Base-by-base conservation (phyloP, 140 eudicot species). In the Bidens hawaiensis region DNA sequence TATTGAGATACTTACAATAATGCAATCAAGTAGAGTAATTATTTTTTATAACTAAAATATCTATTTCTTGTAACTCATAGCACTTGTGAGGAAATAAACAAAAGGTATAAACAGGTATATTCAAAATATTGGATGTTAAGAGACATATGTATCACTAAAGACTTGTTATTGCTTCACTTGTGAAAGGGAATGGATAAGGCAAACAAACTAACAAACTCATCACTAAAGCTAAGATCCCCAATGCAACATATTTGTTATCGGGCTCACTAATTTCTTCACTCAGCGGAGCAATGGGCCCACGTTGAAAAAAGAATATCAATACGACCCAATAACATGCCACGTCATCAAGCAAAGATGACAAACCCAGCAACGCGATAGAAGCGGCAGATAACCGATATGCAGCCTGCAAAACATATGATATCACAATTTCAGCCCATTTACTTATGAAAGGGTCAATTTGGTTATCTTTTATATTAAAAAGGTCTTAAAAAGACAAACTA, bases 271-370 rank as follows among this genome's bases (percentile, higher is more conserved):
- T 74, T 79, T 94, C 99, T 64, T 94, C 97, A 0, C 94, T 61
- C 21, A 88, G 73, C 19, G 99, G 99, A 46, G 99, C 94, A 24
- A 94, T 88, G 2, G 99, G 99, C 7, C 97, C 97, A 47, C 99
- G 80, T 77, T 94, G 99, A 70, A 94, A 78, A 83, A 94, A 82
- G 81, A 88, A 88, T 63, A 94, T 88, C 74, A 94, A 72, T 17
- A 76, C 95, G 5, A 85, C 97, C 97, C 97, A 94, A 65, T 94
- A 94, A 72, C 88, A 94, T n/a, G 99, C 95, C 48, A 94, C 99
- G 21, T 94, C 99, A 54, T 67, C 89, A 18, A 88, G 48, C 67
- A 94, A 74, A 16, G 99, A 88, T 14, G 94, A 78, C 31, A 94
- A 78, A 17, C 99, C 99, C 27, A 94, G 82, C 6, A 94, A 76